Evolutionary conservation across 163 green algal genomes (phyloP).

Genomic region (Chlorella variabilis): DNA sequence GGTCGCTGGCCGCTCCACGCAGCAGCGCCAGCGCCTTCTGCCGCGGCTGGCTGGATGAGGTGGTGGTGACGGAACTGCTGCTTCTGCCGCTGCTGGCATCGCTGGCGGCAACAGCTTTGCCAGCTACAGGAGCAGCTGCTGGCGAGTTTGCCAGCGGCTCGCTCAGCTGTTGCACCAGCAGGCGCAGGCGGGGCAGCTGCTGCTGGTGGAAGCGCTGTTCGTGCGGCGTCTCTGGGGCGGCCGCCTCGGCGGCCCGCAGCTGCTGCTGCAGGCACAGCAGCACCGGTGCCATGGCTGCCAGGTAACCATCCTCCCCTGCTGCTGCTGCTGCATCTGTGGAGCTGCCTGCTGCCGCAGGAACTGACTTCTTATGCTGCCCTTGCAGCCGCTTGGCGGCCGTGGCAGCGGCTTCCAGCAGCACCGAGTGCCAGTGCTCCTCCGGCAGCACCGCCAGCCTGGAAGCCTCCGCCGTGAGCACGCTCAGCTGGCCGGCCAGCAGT

Average conservation of each 20-base stretch:
- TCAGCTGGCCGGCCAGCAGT: conserved; percentile 38
- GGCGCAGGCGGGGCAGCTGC: conserved; percentile 23
- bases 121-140: not conserved
- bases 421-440: conserved; percentile 43
- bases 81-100: not conserved
- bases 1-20: not conserved
- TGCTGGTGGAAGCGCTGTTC: conserved; percentile 43
- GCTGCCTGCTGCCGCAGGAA: not conserved
- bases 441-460: conserved; percentile 67
- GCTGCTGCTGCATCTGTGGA: not conserved
- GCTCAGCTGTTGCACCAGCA: conserved; percentile 14
- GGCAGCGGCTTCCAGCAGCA: conserved; percentile 39
- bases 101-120: too few relatives aligned
- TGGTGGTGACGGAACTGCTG: not conserved
- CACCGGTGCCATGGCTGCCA: conserved; percentile 51
- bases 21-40: conserved; percentile 16
- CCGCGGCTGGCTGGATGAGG: not conserved
- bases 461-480: conserved; percentile 61
- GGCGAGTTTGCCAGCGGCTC: not conserved
- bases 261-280: conserved; percentile 57
- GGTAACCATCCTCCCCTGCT: not conserved
- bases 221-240: conserved; percentile 25
- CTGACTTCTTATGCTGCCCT: not conserved
- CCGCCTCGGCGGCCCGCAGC: conserved; percentile 18
- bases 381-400: conserved; percentile 23